Evolutionary conservation across 108 stramenopile species (phyloP), one percentile per base, ranked within the genome.

Genomic region (Seminavis robusta): DNA sequence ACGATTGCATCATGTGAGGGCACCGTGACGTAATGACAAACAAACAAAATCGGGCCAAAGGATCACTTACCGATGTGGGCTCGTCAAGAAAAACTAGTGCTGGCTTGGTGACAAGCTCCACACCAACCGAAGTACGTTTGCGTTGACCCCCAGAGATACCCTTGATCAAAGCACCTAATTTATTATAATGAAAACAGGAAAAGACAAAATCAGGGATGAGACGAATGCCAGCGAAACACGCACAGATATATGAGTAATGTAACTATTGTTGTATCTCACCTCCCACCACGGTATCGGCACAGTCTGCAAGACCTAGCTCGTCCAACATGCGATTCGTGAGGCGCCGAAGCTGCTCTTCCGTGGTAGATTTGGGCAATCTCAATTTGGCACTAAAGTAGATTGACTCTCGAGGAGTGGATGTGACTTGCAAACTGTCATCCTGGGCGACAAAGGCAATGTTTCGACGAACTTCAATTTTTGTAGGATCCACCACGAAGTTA

Each of bases 371-470:
- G 5, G 87, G 87, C 19, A 91, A 48, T 21, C 94, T 77, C 52
- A 95, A 55, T 49, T 79, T 69, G 8, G 90, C 94, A 38, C 81
- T 85, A 58, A 95, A 93, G 25, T 65, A 56, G 29, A 95, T 83
- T 23, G 84, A 78, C 66, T 95, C 94, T n/a, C 81, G 63, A 24
- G 89, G 91, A 26, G 94, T 95, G 4, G 85, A 66, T 1, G 87
- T 87, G 38, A 86, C 77, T 13, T 86, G 68, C 23, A 92, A 69
- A 4, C 77, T 77, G 48, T 92, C 94, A 33, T 92, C 88, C 42
- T 94, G 93, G 29, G 82, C 77, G 20, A 91, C 89, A 54, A 86
- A 95, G 44, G 89, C 89, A 49, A 95, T 86, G 36, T 88, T 68
- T 47, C 84, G 69, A 23, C 90, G 70, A 10, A 86, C 77, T 1